Conservation (phyloP, 495 filamentous ascomycete genomes). For the Talaromyces stipitatus region DNA sequence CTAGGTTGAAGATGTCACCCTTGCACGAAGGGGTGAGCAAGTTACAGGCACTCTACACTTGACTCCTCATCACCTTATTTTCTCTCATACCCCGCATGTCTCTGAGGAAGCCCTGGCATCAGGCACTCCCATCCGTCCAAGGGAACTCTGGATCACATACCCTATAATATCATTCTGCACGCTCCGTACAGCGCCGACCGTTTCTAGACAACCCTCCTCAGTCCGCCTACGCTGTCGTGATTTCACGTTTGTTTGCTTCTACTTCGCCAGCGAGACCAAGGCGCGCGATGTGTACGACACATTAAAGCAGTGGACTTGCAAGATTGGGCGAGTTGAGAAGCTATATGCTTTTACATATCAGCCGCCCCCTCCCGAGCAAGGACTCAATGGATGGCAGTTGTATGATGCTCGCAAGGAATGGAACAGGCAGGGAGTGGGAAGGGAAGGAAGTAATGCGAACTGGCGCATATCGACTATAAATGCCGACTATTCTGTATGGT, state of each 20-base stretch:
- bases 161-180: constrained; percentile 77
- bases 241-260: constrained; percentile 87
- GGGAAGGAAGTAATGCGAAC: constrained; percentile 62
- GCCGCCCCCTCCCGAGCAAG: constrained; percentile 64
- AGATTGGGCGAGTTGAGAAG: constrained; percentile 75
- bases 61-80: constrained; percentile 60
- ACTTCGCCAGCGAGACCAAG: constrained; percentile 66
- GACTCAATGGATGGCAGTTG: constrained; percentile 75
- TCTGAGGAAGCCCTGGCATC: constrained; percentile 26
- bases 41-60: constrained; percentile 55
- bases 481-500: constrained; percentile 60
- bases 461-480: constrained; percentile 95
- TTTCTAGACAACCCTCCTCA: constrained; percentile 65
- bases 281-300: constrained; percentile 84
- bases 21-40: constrained; percentile 53
- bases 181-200: constrained; percentile 61
- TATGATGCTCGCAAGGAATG: constrained; percentile 82
- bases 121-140: constrained; percentile 38
- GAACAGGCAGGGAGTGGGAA: constrained; percentile 68
- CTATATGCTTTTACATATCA: constrained; percentile 85
- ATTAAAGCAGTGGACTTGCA: constrained; percentile 76
- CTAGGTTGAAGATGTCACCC: constrained; percentile 57
- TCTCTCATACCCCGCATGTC: constrained; percentile 41
- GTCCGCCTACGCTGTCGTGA: constrained; percentile 87
- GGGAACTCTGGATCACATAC: constrained; percentile 88